Evolutionary conservation across 192 early-diverging fungal genomes (phyloP), one percentile per base, ranked within the genome.

Genomic region (Coemansia reversa): DNA sequence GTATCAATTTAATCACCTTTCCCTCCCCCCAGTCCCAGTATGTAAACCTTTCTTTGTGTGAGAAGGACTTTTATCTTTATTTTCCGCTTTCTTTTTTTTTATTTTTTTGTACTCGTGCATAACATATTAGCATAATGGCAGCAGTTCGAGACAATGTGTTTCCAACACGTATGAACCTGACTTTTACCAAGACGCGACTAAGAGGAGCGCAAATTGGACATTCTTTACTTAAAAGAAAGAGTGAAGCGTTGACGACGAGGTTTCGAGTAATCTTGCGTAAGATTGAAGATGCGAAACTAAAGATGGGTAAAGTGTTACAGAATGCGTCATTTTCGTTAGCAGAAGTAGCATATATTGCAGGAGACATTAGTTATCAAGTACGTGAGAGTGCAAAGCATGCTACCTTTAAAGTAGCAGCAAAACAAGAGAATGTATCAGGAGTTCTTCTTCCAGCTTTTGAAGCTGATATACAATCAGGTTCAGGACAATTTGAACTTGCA

Each of bases 251-350:
- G 27, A 95, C 96, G 4, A 88, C 93, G 47, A 88, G 97, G 23
- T 99, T 99, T 83, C 82, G 97, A 51, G 86, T 89, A 33, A 98
- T 99, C 64, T 85, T 94, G 23, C 89, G 90, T 77, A 98, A 98
- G 76, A 98, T 99, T 83, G 92, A 98, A 74, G 94, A 98, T 79
- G 96, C 95, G 50, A 99, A 99, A 69, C 82, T 89, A 48, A 95
- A 97, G 83, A 99, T 99, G 97, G 96, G 96, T 57, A 94, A 93
- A 74, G 90, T 99, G 48, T 92, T 99, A 92, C 97, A 99, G 72
- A 87, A 87, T 57, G 97, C 97, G 16, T 95, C 93, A 19, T 99
- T 99, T 69, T 98, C 97, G 7, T 87, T 98, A 53, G 94, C 96
- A 22, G 94, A 98, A 73, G 97, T 99, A 27, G 91, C 91, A 53